phyloP scores from a whole-genome alignment of 164 flowering plant species.

The Vitis cinerea region DNA sequence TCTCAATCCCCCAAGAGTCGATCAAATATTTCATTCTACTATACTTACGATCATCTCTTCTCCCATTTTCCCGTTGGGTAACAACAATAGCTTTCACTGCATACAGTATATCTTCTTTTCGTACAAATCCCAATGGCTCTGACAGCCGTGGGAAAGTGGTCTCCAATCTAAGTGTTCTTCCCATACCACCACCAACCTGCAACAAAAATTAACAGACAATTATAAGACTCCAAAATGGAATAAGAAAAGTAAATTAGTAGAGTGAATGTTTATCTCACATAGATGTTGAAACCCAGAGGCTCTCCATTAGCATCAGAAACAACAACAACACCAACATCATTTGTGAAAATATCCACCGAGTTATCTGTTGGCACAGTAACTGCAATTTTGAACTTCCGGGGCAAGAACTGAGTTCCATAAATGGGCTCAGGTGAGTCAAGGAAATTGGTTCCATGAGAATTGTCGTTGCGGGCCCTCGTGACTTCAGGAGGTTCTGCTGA shows the following conservation, averaged over 20 bases:
- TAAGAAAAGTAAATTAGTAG: background rate
- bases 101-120: conserved; percentile 91
- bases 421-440: conserved; percentile 95
- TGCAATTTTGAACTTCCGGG: conserved; percentile 95
- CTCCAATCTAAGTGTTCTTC: conserved; percentile 89
- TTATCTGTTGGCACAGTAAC: conserved; percentile 94
- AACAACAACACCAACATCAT: conserved; percentile 95
- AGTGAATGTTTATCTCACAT: conserved; percentile 47
- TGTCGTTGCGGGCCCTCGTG: conserved; percentile 85
- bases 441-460: conserved; percentile 94
- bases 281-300: conserved; percentile 91
- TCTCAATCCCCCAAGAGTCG: conserved; percentile 93
- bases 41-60: conserved; percentile 95
- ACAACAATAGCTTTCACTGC: conserved; percentile 97
- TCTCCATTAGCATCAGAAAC: conserved; percentile 81
- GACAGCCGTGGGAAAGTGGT: conserved; percentile 92
- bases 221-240: background rate
- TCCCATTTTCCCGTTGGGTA: conserved; percentile 94
- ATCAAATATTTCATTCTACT: conserved; percentile 97
- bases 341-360: conserved; percentile 93
- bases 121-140: conserved; percentile 93
- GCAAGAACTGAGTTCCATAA: conserved; percentile 96
- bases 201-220: conserved; percentile 10
- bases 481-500: conserved; percentile 94
- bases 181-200: conserved; percentile 99